Base-by-base conservation (phyloP, 176 grass and related monocot genomes). In the Melocanna baccifera region DNA sequence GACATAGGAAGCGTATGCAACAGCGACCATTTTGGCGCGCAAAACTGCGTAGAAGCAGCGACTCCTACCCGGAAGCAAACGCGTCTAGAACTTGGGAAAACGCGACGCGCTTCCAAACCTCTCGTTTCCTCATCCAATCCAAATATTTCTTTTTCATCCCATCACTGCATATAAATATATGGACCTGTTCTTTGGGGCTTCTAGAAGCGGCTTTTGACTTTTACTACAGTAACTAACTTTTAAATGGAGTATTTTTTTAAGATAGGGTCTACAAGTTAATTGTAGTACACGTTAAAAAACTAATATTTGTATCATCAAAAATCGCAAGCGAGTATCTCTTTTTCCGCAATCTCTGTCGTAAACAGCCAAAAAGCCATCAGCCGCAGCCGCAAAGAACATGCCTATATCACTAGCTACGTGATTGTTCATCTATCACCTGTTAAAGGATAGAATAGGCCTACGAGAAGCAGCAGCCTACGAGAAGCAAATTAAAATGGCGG, bases 101-200 rank as follows among this genome's bases (percentile, higher is more conserved):
- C 3, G 13, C 26, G 11, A 82, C 48, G 71, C 86, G 71, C 28
- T 76, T 82, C 50, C 40, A 13, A 12, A 67, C 26, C 1, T 37
- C 61, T 13, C 12, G 2, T 45, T 37, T 26, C 34, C 1, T 63
- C 36, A 25, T 30, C 3, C 1, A 12, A 25, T 30, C 3, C 1
- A 12, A 50, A 39, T 6, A 7, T 9, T 51, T n/a, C 16, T 78
- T 62, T 30, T 13, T 10, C 37, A 40, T 71, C 12, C 16, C 30
- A 13, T 42, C 46, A 25, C 41, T 56, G 65, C 64, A 40, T 85
- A 94, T 89, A 94, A 89, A 88, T n/a, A n/a, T n/a, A n/a, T n/a
- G n/a, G n/a, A n/a, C n/a, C n/a, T n/a, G n/a, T n/a, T n/a, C n/a
- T n/a, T n/a, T n/a, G n/a, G n/a, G n/a, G n/a, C n/a, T n/a, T n/a